Evolutionary conservation across 2,329 filamentous ascomycete genomes (phyloP), one percentile per base, ranked within the genome.

Genomic region (Septoria petroselini): DNA sequence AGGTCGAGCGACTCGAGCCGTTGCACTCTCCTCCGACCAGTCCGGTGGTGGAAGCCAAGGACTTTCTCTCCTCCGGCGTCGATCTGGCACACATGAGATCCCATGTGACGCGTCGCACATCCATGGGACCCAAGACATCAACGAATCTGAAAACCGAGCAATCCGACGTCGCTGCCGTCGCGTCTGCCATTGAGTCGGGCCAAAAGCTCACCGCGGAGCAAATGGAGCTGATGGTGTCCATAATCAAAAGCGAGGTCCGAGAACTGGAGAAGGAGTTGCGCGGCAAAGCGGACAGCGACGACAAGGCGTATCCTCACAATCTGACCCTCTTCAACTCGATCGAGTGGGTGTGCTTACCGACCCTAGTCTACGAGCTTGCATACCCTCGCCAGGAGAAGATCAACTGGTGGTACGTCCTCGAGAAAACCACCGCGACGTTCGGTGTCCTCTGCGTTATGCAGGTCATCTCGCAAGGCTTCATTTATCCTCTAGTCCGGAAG

Each of bases 381-480:
- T 91, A 91, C 61, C 86, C 87, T 2, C 78, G 85, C n/a, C 76
- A 79, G 35, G 79, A 86, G 14, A 73, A 68, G 3, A 85, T 88
- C 57, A 82, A 86, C 67, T 89, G 85, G 85, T 74, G 72, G 57
- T 91, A 91, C 62, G 84, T 88, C 3, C 76, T 78, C 5, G 86
- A 91, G 67, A 91, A 91, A 67, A 70, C 76, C 1, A 74, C 76
- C 1, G 86, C 86, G 1, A 84, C 83, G 12, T 79, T 90, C 51
- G 86, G 86, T 5, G 75, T 87, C 48, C 80, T 90, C 31, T 83
- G 84, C 61, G 81, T 89, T 54, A 91, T 91, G 87, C 84, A 88
- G 54, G 81, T 88, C 64, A 76, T 91, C 43, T 85, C 83, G 0
- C 86, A 91, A 69, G 78, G 83, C 17, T 88, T 81, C 61, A 88